Base-by-base conservation (phyloP, 2,329 filamentous ascomycete genomes). In the Chaetoscypha palmicola region DNA sequence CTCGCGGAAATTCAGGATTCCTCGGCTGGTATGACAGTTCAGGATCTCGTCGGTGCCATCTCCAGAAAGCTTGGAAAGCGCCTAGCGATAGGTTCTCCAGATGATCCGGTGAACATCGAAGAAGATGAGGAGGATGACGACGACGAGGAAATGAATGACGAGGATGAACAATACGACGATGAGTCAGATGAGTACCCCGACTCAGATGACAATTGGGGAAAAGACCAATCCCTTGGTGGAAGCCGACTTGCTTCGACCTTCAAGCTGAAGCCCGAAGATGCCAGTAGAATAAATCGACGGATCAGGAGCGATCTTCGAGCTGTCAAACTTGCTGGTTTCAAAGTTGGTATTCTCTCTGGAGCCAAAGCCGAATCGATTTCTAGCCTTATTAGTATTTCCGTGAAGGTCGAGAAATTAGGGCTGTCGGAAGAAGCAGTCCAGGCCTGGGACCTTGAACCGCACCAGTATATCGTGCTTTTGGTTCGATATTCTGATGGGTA, bases 391-490 rank as follows among this genome's bases (percentile, higher is more conserved):
- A 79, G 78, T 3, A 63, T 92, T 2, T 87, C 88, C 0, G 74
- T 85, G 22, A 79, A 78, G 3, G 75, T 86, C 22, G 68, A 73
- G 3, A 84, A 83, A 54, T 73, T 95, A 1, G 79, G 76, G 0
- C 76, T 95, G 10, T 83, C 86, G 0, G 73, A 82, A 28, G 85
- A 90, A 57, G 81, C 79, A 0, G 75, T 87, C 63, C 73, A 83
- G 56, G 85, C 88, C 1, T 95, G 89, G 89, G 74, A 82, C 47
- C 62, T 95, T 9, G 64, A 74, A 11, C 64, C 70, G 0, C 64
- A 70, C 0, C 81, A 89, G 24, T 90, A 91, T 56, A 62, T 94
- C 30, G 74, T 91, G 3, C 68, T 94, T 3, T 68, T 95, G 17
- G 73, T 92, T 33, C 74, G 74, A 26, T 84, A 84, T 51, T 65